Base-by-base conservation (phyloP, 2,329 filamentous ascomycete species). In the Diplodia intermedia region DNA sequence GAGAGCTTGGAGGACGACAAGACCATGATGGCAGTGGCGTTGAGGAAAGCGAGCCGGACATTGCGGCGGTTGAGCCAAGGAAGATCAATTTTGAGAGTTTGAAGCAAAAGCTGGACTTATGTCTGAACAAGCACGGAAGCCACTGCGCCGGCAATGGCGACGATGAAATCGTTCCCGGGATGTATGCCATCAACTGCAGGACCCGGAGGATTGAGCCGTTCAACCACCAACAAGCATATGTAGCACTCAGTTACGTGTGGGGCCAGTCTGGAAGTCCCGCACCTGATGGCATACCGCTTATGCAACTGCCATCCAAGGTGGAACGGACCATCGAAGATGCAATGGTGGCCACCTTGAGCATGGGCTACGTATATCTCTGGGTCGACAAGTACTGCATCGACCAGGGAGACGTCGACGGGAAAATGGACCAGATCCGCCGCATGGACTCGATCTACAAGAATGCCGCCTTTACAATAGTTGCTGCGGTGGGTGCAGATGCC, bases 321-420 rank as follows among this genome's bases (percentile, higher is more conserved):
- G 38, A 43, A 5, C 15, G 14, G 15, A 70, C 69, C 9, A 66
- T 73, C 26, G 61, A 61, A 15, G 72, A 73, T 57, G 70, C 70
- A 69, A 72, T 12, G 43, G 47, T 29, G 15, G 71, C 3, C 47
- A 65, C 18, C 56, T 43, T 12, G 60, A 63, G n/a, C 20, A 31
- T 73, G 8, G 70, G 69, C 4, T 20, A 68, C n/a, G 54, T 67
- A 3, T 73, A 73, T 49, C 68, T 74, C 2, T 74, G 73, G 73
- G 69, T 74, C 5, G 73, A 75, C 56, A 52, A 69, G 4, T 66
- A 73, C 4, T 75, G 72, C 47, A 71, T 75, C 52, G 47, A 72
- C 14, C 73, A 75, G 60, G 63, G 73, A 23, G 67, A 72, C 54
- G 1, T n/a, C 1, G 62, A 54, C 9, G 53, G 68, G 18, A 65